Percentiles rank a stretch among this genome's conserved stretches.
phyloP scores from a whole-genome alignment of 768 basidiomycete genomes.

The Tricholoma sp. region DNA sequence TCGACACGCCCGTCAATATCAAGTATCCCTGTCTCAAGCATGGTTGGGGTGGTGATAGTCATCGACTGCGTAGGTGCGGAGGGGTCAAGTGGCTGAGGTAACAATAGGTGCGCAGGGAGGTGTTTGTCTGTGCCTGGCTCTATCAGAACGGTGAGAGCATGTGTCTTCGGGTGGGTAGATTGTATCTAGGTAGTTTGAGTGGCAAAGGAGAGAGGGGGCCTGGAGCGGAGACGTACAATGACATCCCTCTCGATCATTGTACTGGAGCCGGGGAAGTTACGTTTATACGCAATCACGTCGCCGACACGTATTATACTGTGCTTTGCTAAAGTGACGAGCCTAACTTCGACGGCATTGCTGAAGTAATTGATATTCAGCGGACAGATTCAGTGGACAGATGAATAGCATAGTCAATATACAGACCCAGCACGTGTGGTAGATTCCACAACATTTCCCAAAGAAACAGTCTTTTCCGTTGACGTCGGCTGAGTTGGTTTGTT shows the following conservation, averaged over 20 bases:
- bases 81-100: slow-evolving; percentile 23
- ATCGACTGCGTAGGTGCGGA: slow-evolving; percentile 26
- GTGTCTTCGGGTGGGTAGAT: slow-evolving; percentile 35
- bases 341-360: slow-evolving; percentile 39
- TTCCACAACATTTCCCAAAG: slow-evolving; percentile 4
- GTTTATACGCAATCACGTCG: slow-evolving; percentile 50
- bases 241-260: slow-evolving; percentile 50
- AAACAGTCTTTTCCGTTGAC: slow-evolving; percentile 6
- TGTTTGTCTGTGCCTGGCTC: slow-evolving; percentile 30
- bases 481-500: slow-evolving; percentile 22
- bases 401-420: slow-evolving; percentile 5
- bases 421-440: slow-evolving; percentile 28
- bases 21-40: slow-evolving; percentile 47
- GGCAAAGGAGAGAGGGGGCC: neutral
- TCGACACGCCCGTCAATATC: slow-evolving; percentile 48
- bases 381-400: neutral
- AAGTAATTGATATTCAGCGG: neutral
- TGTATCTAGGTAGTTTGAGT: slow-evolving; percentile 33
- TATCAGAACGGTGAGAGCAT: slow-evolving; percentile 38
- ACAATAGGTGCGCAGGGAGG: slow-evolving; percentile 33
- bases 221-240: slow-evolving; percentile 32
- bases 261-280: slow-evolving; percentile 36
- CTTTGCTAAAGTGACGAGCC: slow-evolving; percentile 40
- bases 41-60: slow-evolving; percentile 37
- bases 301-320: slow-evolving; percentile 41